Percentiles rank a stretch among this genome's conserved stretches.
Evolutionary conservation across 176 grass and related monocot species (phyloP).

Genomic region (Oryza australiensis): DNA sequence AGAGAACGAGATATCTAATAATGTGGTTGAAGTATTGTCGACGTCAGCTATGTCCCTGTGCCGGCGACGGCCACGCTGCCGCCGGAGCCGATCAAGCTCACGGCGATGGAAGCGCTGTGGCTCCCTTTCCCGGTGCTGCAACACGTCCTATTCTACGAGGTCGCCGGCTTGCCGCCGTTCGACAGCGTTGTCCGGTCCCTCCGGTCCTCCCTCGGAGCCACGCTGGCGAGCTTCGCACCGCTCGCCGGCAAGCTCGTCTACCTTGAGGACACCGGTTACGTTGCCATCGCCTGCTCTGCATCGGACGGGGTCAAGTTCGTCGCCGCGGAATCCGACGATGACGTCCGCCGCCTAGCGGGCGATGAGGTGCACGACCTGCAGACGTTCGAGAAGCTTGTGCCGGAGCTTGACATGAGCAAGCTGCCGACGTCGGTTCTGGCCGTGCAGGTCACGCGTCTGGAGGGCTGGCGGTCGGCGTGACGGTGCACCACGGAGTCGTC

Average conservation of each 20-base stretch:
- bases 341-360: slow-evolving; percentile 27
- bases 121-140: not conserved
- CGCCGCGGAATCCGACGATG: slow-evolving; percentile 42
- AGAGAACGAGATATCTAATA: too few species aligned
- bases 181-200: slow-evolving; percentile 5
- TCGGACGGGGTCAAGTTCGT: slow-evolving; percentile 35
- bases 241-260: slow-evolving; percentile 42
- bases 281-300: slow-evolving; percentile 41
- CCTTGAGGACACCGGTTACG: slow-evolving; percentile 24
- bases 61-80: not conserved
- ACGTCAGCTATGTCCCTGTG: slow-evolving; percentile 25
- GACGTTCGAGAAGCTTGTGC: slow-evolving; percentile 38
- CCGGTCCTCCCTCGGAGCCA: slow-evolving; percentile 26
- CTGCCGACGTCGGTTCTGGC: slow-evolving; percentile 51
- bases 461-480: slow-evolving; percentile 16
- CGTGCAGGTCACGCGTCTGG: slow-evolving; percentile 47
- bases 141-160: slow-evolving; percentile 37
- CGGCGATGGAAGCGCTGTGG: slow-evolving; percentile 36
- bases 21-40: too few species aligned
- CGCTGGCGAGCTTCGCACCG: slow-evolving; percentile 29
- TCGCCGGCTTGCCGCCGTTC: slow-evolving; percentile 32
- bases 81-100: slow-evolving; percentile 30
- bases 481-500: slow-evolving; percentile 26
- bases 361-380: slow-evolving; percentile 36
- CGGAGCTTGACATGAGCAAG: slow-evolving; percentile 31